Conservation (phyloP, 768 basidiomycete genomes). For the Suillus cothurnatus region DNA sequence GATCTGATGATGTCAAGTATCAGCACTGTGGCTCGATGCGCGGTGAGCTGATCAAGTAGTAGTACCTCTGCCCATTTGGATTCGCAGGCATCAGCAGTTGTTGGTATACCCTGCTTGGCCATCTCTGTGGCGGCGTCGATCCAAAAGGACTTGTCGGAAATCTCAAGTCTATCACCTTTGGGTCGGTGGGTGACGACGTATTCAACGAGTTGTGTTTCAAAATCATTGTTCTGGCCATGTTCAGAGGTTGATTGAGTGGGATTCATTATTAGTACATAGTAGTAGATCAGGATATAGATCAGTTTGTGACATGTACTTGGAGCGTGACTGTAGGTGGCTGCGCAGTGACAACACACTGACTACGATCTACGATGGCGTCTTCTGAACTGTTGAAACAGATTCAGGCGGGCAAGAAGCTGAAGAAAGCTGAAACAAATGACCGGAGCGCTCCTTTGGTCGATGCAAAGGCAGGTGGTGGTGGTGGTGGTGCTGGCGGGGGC, state of each 20-base stretch:
- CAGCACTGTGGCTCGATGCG: background rate
- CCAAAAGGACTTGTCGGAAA: background rate
- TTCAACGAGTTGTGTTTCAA: background rate
- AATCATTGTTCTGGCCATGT: background rate
- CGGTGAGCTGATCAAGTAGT: background rate
- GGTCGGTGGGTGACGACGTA: background rate
- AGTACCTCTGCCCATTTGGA: background rate
- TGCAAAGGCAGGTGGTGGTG: slow-evolving; percentile 33
- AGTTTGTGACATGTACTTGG: background rate
- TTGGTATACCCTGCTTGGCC: background rate
- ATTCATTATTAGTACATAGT: too few species aligned
- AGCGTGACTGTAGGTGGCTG: background rate
- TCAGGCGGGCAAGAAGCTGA: slow-evolving; percentile 79
- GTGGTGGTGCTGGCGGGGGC: slow-evolving; percentile 36
- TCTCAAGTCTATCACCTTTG: background rate
- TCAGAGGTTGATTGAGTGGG: background rate
- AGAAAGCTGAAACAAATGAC: slow-evolving; percentile 84
- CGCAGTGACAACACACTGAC: slow-evolving; percentile 2
- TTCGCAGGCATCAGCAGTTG: background rate
- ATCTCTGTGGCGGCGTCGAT: background rate
- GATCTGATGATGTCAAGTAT: background rate
- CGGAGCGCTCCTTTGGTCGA: slow-evolving; percentile 71
- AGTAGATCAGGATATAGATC: background rate
- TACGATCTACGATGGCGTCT: slow-evolving; percentile 56
- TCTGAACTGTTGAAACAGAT: slow-evolving; percentile 79